Conservation (phyloP, 2,329 filamentous ascomycete genomes). For the Aureobasidium sp. region DNA sequence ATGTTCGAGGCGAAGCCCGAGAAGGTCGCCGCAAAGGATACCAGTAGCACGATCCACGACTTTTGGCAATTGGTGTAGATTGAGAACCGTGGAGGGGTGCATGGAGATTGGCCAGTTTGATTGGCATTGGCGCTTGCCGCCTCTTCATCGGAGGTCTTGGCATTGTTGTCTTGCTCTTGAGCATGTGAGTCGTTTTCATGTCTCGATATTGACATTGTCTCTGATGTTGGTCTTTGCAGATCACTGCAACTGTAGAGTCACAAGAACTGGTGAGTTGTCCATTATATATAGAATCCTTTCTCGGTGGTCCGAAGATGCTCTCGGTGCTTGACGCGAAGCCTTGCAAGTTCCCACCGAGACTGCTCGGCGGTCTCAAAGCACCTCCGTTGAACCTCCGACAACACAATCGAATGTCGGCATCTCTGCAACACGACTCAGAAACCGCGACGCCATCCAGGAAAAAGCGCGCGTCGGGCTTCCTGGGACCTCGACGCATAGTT, state of each 20-base stretch:
- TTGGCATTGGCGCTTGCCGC: background rate
- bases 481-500: background rate
- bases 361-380: no score
- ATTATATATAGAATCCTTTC: no score
- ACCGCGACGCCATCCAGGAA: background rate
- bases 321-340: no score
- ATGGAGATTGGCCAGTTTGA: background rate
- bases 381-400: no score
- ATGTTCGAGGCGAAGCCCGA: conserved; percentile 41
- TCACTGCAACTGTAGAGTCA: no score
- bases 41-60: background rate
- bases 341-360: no score
- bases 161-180: background rate
- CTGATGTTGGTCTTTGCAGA: no score
- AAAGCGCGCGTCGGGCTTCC: background rate
- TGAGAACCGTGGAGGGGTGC: background rate
- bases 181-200: no score
- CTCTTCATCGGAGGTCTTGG: background rate
- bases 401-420: background rate
- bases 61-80: conserved; percentile 25
- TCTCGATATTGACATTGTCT: no score
- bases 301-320: no score
- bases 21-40: conserved; percentile 30
- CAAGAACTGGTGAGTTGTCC: no score
- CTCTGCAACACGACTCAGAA: background rate